Percentiles rank a stretch among this genome's conserved stretches.
Conservation (phyloP, 495 filamentous ascomycete species). For the Letharia lupina region DNA sequence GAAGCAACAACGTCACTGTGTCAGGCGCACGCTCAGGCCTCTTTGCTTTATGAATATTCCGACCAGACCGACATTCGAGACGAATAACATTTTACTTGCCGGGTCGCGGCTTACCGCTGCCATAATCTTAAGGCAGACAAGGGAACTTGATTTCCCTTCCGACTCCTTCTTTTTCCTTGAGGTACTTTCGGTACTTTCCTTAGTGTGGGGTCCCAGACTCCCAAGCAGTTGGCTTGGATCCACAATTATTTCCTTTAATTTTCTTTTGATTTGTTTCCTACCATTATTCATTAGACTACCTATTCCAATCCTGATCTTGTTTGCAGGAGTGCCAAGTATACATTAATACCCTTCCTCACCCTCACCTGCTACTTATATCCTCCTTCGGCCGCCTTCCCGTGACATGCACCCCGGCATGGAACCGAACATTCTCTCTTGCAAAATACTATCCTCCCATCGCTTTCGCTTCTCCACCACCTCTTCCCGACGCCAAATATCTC, state of each 20-base stretch:
- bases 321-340: neutral
- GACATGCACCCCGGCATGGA: slow-evolving; percentile 4
- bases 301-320: neutral
- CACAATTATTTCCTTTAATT: neutral
- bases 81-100: neutral
- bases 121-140: neutral
- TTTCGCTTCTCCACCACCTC: neutral
- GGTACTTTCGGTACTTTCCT: neutral
- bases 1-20: no score
- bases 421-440: neutral
- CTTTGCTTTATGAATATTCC: neutral
- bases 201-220: slow-evolving; percentile 17
- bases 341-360: neutral
- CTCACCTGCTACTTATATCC: neutral
- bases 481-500: neutral
- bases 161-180: neutral
- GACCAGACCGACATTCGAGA: neutral
- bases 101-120: slow-evolving; percentile 5
- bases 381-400: slow-evolving; percentile 4
- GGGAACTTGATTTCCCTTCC: slow-evolving; percentile 6
- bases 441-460: neutral
- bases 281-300: neutral
- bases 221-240: slow-evolving; percentile 11
- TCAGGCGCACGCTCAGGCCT: slow-evolving; percentile 20
- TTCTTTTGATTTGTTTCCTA: neutral